Conservation (phyloP, 179 eudicot genomes). For the Heliamphora pulchella region DNA sequence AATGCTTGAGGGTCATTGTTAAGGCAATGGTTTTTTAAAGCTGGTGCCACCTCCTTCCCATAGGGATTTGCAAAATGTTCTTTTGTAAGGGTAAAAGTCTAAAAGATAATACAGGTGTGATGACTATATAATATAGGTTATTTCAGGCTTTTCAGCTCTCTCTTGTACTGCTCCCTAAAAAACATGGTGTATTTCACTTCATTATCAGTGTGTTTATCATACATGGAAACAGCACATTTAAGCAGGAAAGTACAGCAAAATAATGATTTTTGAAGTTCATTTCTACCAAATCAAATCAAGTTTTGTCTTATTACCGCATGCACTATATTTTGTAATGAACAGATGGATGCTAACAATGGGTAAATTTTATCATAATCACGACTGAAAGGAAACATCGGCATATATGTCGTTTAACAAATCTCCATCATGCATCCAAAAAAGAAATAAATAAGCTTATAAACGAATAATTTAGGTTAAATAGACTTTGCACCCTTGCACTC, state of each 20-base stretch:
- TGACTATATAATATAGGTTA: background rate
- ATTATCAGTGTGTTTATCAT: background rate
- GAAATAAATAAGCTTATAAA: background rate
- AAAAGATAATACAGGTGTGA: background rate
- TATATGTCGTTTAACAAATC: background rate
- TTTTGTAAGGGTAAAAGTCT: background rate
- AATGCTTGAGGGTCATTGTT: background rate
- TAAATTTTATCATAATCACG: background rate
- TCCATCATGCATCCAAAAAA: background rate
- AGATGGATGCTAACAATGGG: background rate
- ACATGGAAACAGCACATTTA: background rate
- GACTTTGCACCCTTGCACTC: no score
- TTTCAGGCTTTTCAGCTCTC: background rate
- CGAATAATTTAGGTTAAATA: background rate
- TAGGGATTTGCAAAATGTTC: background rate
- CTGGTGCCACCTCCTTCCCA: slow-evolving; percentile 6
- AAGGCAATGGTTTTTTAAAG: background rate
- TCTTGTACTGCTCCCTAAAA: background rate
- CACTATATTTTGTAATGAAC: background rate
- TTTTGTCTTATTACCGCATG: background rate
- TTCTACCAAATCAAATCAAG: background rate
- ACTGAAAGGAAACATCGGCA: background rate
- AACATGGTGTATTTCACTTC: background rate
- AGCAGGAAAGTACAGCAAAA: background rate
- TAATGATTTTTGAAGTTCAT: background rate